Base-by-base conservation (phyloP, 352 stramenopile genomes). In the Pilasporangium apinafurcum region DNA sequence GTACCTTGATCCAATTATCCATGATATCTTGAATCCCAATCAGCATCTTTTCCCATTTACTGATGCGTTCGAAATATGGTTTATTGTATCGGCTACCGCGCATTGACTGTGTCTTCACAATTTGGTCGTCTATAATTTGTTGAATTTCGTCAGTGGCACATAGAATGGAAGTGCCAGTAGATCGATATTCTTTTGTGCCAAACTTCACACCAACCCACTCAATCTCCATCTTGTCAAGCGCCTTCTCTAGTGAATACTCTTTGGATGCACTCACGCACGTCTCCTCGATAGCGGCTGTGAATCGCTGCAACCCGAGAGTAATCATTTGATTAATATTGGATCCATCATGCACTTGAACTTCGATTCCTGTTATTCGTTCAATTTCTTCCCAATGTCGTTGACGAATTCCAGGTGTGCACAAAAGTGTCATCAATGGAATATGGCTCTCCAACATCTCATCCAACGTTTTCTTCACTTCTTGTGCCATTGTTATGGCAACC, bases 51-150 rank as follows among this genome's bases (percentile, higher is more conserved):
- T 98, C 89, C 89, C 90, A 97, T 35, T 65, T 65, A 34, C 61
- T 69, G 30, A 96, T 93, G 10, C 83, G 63, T 33, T 91, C 68
- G 44, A 97, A 75, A 57, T 97, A 96, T 7, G 90, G 85, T 26
- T 95, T 89, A 56, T 97, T 96, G 59, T 96, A 97, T 2, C 86
- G 83, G 44, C 75, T 95, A 2, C 91, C 89, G 22, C 87, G 78
- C 89, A 98, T 97, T 14, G 91, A 96, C 62, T 98, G 90, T 0
- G 88, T 96, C 65, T 97, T 97, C 20, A 98, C 87, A 32, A 97
- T 96, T 62, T 97, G 92, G 56, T 98, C 92, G 40, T 97, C 87
- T 16, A 97, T 87, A 47, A 97, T 86, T 45, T 93, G 79, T 45
- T 97, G 83, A 53, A 98, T 95, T 39, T 97, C 91, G 45, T 96